Conservation (phyloP, 2,329 filamentous ascomycete genomes). For the Aspergillus felis region DNA sequence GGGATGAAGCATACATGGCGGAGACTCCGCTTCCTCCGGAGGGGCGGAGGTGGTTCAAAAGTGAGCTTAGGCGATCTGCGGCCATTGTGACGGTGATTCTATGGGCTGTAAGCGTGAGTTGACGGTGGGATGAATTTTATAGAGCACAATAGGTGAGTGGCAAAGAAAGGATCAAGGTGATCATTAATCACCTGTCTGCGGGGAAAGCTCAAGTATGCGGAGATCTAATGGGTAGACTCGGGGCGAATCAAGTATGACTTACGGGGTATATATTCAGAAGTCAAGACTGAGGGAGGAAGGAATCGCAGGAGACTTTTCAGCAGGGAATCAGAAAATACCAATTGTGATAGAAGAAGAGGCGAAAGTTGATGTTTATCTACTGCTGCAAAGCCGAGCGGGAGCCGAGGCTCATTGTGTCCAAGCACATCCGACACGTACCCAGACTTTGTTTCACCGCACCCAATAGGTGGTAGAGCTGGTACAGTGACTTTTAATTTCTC, state of each 20-base stretch:
- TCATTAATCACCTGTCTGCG: neutral
- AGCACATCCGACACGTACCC: neutral
- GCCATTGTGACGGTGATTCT: constrained; percentile 57
- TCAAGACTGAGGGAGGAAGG: constrained; percentile 2
- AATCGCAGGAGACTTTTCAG: neutral
- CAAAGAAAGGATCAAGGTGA: neutral
- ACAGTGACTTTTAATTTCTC: no score
- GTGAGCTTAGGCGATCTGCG: constrained; percentile 77
- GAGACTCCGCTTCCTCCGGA: constrained; percentile 68
- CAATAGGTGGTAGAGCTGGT: neutral
- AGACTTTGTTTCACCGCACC: neutral
- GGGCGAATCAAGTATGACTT: neutral
- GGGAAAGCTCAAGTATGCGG: neutral
- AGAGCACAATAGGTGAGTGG: neutral
- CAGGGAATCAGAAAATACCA: no score
- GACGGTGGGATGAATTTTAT: neutral
- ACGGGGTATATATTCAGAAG: neutral
- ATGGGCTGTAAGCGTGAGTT: neutral
- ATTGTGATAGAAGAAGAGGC: neutral
- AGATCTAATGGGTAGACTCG: neutral
- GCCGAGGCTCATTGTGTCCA: constrained; percentile 10
- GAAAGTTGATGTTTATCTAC: neutral
- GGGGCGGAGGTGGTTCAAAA: constrained; percentile 74
- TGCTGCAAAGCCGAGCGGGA: neutral
- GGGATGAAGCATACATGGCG: constrained; percentile 62